These are phyloP conservation scores for Trypanosoma avium DNA, from an alignment of 208 protist genomes.

Conservation along the genomic window DNA sequence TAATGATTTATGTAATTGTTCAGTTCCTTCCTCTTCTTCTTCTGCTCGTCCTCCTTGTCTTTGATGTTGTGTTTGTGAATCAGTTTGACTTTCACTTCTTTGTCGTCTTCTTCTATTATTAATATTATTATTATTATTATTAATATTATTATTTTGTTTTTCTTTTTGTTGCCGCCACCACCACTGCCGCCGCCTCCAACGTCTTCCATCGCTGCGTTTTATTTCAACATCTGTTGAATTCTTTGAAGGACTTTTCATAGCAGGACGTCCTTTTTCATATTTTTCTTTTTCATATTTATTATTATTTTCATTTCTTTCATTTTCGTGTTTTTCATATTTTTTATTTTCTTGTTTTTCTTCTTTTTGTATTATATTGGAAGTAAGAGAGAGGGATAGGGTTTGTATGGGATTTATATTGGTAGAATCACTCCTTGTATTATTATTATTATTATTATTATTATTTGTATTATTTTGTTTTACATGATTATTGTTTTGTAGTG, in stretches of 20 bases:
- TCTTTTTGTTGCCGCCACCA: slow-evolving; percentile 5
- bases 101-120: background rate
- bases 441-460: too few relatives aligned
- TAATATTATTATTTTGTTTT: background rate
- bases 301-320: too few relatives aligned
- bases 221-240: background rate
- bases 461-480: too few relatives aligned
- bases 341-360: too few relatives aligned
- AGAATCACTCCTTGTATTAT: too few relatives aligned
- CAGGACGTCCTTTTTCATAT: background rate
- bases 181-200: background rate
- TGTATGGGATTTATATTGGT: too few relatives aligned
- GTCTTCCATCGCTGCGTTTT: background rate
- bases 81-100: slow-evolving; percentile 4
- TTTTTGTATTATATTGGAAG: too few relatives aligned
- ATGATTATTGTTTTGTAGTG: background rate
- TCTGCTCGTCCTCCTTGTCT: too few relatives aligned
- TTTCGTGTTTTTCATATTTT: too few relatives aligned
- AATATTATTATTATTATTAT: too few relatives aligned
- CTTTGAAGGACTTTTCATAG: background rate
- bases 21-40: background rate
- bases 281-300: background rate
- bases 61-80: too few relatives aligned
- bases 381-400: too few relatives aligned
- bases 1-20: background rate